Evolutionary conservation across 2,329 filamentous ascomycete genomes (phyloP), one percentile per base, ranked within the genome.

Genomic region (Chalara sp.): DNA sequence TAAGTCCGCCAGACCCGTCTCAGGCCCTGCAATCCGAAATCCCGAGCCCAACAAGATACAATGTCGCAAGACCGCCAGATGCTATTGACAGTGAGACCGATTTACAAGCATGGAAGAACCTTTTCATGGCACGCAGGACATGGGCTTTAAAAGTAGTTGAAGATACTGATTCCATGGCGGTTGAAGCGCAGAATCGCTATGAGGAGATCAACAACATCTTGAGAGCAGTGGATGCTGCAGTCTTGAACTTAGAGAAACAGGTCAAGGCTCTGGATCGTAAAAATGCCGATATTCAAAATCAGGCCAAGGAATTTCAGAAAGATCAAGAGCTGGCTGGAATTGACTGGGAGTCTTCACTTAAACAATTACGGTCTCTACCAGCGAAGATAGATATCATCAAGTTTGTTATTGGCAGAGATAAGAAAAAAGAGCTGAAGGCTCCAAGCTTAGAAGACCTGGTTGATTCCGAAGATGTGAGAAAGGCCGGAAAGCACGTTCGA

Each of bases 31-130:
- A 75, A 54, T 69, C 71, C 61, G 76, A 81, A 51, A 61, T 74
- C 54, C 72, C 78, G 44, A 63, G 73, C 33, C 80, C 77, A 35
- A 74, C 72, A 53, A 76, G 71, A 58, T 86, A 69, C 74, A 73
- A 75, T 49, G 69, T 79, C 42, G 80, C 84, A 55, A 74, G 75
- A 51, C 83, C 89, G 32, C 93, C 93, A n/a, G 90, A 95, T 67
- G 86, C 83, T 41, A 86, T 95, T 59, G 76, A 84, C 42, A 83
- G 91, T 63, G 84, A 89, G 55, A 88, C 86, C 54, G 85, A 90
- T 55, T 75, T 96, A 50, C 77, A 84, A 62, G 85, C 90, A 80
- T 99, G 93, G 92, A 87, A 89, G 65, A 81, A 84, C 43, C 75
- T 97, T 28, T 96, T 93, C 73, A 86, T 84, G 67, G 79, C 84